These are phyloP conservation scores for Agaricus subrufescens DNA, from an alignment of 768 basidiomycete genomes.

Conservation along the genomic window DNA sequence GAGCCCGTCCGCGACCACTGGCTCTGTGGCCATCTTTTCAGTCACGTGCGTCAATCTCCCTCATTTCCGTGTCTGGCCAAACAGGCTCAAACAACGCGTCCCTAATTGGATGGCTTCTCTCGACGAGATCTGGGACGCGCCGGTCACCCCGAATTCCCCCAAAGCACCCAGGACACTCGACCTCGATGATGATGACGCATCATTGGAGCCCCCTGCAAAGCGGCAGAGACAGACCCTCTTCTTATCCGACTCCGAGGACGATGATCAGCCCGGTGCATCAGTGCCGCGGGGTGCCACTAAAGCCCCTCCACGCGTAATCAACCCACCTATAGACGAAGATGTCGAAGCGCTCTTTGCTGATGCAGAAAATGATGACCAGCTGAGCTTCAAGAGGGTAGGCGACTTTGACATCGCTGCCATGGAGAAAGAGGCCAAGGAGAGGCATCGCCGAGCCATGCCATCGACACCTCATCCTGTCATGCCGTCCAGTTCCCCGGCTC, in stretches of 20 bases:
- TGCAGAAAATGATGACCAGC: slow-evolving; percentile 28
- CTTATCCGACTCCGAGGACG: slow-evolving; percentile 54
- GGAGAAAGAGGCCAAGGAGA: slow-evolving; percentile 49
- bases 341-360: slow-evolving; percentile 40
- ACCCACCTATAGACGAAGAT: slow-evolving; percentile 32
- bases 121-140: slow-evolving; percentile 60
- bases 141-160: slow-evolving; percentile 24
- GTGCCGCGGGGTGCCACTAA: slow-evolving; percentile 9
- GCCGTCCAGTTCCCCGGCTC: slow-evolving; percentile 46
- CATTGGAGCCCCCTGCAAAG: slow-evolving; percentile 25
- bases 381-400: slow-evolving; percentile 42
- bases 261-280: slow-evolving; percentile 32
- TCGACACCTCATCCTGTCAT: slow-evolving; percentile 42
- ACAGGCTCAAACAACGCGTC: slow-evolving; percentile 39
- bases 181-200: slow-evolving; percentile 17
- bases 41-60: slow-evolving; percentile 18
- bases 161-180: slow-evolving; percentile 10
- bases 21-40: slow-evolving; percentile 17
- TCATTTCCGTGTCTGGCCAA: slow-evolving; percentile 25
- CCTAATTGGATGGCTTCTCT: slow-evolving; percentile 30
- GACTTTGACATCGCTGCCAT: slow-evolving; percentile 50
- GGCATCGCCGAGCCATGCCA: slow-evolving; percentile 30
- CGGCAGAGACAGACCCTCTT: slow-evolving; percentile 44
- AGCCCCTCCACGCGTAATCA: slow-evolving; percentile 37
- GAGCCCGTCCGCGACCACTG: slow-evolving; percentile 72